These are phyloP conservation scores for Acer negundo DNA, from an alignment of 345 rosid species.

Conservation along the genomic window DNA sequence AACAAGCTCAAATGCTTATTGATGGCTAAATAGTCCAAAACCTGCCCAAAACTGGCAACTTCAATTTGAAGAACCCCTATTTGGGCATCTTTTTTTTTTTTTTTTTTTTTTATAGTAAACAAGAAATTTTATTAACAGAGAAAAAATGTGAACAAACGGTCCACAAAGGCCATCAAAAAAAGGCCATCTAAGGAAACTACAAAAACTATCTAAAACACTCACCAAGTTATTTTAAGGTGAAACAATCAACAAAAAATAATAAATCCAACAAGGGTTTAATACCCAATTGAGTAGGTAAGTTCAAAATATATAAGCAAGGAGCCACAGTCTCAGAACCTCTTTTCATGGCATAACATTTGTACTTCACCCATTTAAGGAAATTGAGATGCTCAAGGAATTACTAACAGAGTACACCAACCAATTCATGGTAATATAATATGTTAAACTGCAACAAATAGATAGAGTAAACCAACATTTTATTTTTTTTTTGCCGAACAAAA, in stretches of 20 bases:
- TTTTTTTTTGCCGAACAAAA: background rate
- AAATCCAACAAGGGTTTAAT: background rate
- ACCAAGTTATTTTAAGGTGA: background rate
- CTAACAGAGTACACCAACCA: background rate
- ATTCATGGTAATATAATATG: background rate
- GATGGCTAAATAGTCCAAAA: background rate
- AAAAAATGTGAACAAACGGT: background rate
- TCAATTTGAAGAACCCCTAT: background rate
- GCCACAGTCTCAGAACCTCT: background rate
- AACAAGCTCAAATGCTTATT: background rate
- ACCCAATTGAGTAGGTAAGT: background rate
- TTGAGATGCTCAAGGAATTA: background rate
- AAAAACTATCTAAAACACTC: background rate
- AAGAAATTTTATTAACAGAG: background rate
- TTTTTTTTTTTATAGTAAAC: too few relatives aligned
- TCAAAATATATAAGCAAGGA: background rate
- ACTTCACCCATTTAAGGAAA: background rate
- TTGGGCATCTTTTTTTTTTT: background rate
- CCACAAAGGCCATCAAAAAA: background rate
- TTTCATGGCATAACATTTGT: background rate
- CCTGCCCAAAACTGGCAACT: background rate
- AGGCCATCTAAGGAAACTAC: background rate
- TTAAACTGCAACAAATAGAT: background rate
- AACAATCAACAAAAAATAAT: constrained; percentile 5
- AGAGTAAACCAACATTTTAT: background rate